A percentile compares a stretch with the other conserved stretches of the same genome.
Conservation (phyloP, 805 yeast genomes). For the Candida sphagnicola region DNA sequence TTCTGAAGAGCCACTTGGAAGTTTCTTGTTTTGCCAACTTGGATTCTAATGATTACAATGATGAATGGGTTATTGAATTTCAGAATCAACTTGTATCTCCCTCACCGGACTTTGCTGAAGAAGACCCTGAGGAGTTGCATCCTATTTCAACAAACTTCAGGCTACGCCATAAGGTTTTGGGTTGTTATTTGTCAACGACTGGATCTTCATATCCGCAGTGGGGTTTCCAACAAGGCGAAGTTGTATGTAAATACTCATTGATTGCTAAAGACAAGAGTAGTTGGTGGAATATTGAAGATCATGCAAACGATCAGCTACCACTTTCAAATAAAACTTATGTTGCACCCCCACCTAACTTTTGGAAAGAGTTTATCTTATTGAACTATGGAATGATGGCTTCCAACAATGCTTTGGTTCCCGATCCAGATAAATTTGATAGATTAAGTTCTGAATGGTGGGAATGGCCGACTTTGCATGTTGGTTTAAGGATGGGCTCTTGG, state of each 20-base stretch:
- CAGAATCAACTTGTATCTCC: conserved; percentile 53
- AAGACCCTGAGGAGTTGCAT: conserved; percentile 52
- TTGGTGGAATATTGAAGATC: conserved; percentile 81
- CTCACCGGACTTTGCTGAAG: conserved; percentile 39
- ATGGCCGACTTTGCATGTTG: conserved; percentile 79
- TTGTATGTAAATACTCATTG: conserved; percentile 58
- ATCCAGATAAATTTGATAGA: conserved; percentile 66
- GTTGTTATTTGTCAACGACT: conserved; percentile 76
- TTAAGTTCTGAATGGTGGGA: conserved; percentile 78
- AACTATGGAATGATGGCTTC: conserved; percentile 88
- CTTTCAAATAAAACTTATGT: conserved; percentile 27
- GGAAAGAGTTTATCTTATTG: conserved; percentile 70
- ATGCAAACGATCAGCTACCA: conserved; percentile 47
- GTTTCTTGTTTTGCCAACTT: conserved; percentile 84
- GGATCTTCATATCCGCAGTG: conserved; percentile 69
- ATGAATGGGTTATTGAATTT: conserved; percentile 88
- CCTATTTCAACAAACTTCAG: conserved; percentile 77
- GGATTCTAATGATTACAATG: conserved; percentile 70
- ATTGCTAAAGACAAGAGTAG: conserved; percentile 56
- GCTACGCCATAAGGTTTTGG: conserved; percentile 56
- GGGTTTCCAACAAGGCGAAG: conserved; percentile 85
- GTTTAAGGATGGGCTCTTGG: conserved; percentile 78
- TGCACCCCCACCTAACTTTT: conserved; percentile 46
- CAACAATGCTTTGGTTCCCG: conserved; percentile 78
- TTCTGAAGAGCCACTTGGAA: conserved; percentile 65